phyloP scores from a whole-genome alignment of 164 flowering plant species.

The Chloranthus sessilifolius region DNA sequence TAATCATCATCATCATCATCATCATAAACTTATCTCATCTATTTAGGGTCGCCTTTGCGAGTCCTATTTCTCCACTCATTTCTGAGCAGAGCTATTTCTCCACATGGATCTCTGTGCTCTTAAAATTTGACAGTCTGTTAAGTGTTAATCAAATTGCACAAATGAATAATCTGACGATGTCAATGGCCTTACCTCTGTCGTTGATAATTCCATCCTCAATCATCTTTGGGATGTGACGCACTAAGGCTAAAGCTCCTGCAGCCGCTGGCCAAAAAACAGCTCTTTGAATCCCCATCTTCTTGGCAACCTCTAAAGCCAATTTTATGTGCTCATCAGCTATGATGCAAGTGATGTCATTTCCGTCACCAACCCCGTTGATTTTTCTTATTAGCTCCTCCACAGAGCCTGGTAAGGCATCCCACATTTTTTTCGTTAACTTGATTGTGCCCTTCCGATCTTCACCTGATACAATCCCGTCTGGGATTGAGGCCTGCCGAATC shows the following conservation, averaged over 20 bases:
- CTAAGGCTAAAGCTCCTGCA: background rate
- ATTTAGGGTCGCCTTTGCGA: too few relatives aligned
- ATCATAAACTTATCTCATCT: too few relatives aligned
- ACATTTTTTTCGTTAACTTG: background rate
- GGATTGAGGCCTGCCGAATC: slow-evolving; percentile 7
- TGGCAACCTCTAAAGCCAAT: slow-evolving; percentile 12
- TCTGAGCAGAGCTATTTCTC: too few relatives aligned
- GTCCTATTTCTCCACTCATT: too few relatives aligned
- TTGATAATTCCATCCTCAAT: background rate
- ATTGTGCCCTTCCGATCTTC: slow-evolving; percentile 1
- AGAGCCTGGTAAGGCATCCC: background rate
- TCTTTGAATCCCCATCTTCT: background rate
- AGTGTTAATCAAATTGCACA: too few relatives aligned
- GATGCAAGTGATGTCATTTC: slow-evolving; percentile 17
- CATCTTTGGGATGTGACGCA: background rate
- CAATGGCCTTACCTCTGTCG: background rate
- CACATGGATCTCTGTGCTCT: too few relatives aligned
- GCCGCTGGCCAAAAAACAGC: slow-evolving; percentile 1
- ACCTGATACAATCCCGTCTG: slow-evolving; percentile 10
- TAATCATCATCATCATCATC: too few relatives aligned
- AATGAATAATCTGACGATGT: too few relatives aligned
- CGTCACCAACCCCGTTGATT: background rate
- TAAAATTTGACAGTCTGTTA: too few relatives aligned
- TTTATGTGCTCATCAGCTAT: slow-evolving; percentile 16
- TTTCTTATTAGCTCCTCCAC: slow-evolving; percentile 9